These are phyloP conservation scores for Entomortierella chlamydospora DNA, from an alignment of 192 early-diverging fungal species.

Conservation along the genomic window DNA sequence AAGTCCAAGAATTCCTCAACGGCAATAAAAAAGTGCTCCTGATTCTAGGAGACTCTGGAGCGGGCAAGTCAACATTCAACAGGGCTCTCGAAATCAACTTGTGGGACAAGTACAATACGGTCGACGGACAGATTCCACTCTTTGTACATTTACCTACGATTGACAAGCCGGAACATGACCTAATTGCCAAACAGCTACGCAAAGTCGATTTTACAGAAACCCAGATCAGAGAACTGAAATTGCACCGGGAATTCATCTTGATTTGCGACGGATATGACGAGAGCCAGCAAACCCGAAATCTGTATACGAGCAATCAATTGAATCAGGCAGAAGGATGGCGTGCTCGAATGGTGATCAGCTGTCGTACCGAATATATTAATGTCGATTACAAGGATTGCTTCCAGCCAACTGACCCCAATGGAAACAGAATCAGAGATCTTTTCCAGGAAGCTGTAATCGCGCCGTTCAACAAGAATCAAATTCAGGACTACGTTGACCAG, in stretches of 20 bases:
- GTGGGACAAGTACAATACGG: neutral
- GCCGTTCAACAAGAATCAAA: neutral
- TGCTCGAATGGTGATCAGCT: conserved; percentile 14
- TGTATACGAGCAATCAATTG: conserved; percentile 3
- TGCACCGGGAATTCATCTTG: neutral
- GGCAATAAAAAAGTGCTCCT: conserved; percentile 2
- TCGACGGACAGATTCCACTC: neutral
- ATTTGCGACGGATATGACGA: conserved; percentile 22
- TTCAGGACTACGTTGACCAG: neutral
- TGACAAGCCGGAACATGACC: neutral
- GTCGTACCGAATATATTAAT: neutral
- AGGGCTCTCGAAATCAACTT: neutral
- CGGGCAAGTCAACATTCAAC: conserved; percentile 12
- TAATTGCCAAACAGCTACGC: conserved; percentile 4
- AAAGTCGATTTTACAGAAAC: neutral
- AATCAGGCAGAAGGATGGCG: conserved; percentile 4
- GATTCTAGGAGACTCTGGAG: conserved; percentile 4
- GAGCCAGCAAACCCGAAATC: conserved; percentile 3
- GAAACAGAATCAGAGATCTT: neutral
- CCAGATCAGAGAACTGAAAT: conserved; percentile 11
- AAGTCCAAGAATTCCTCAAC: neutral
- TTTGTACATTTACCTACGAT: conserved; percentile 4
- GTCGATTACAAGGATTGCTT: neutral
- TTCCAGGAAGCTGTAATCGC: neutral
- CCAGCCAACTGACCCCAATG: neutral